Evolutionary conservation across 306 rosid genomes (phyloP), one percentile per base, ranked within the genome.

Genomic region (Fagus sylvatica): DNA sequence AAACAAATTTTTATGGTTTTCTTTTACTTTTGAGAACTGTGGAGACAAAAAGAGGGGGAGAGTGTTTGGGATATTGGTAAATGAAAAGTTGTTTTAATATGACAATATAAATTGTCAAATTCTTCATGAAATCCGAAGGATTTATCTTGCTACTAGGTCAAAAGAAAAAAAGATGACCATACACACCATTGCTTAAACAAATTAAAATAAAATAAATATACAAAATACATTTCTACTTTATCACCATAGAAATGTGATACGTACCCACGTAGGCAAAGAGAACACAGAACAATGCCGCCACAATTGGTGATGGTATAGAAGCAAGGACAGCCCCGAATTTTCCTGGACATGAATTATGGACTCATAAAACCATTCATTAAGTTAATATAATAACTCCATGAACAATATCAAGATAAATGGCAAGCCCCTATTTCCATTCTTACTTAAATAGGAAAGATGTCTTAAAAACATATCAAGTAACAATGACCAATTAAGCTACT

Each of bases 251-350:
- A 49, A 39, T 54, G 51, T 79, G 53, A 71, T 6, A 76, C 97
- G 3, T 82, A 95, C 98, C 97, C 13, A 95, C 91, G 71, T 84
- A 95, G 73, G 92, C 97, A 71, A 84, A 92, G 72, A 92, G 97
- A 67, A 95, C 86, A 5, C 98, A 95, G 74, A 90, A 89, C 72
- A 95, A 61, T 37, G 97, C 98, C 43, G 97, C 97, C 71, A 88
- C 32, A 77, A 95, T 88, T 56, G 98, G 90, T 60, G 88, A 55
- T 69, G 98, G 98, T 69, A 95, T 85, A 28, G 98, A 89, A 49
- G 98, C 98, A 75, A 94, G 85, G 81, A 94, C 85, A 53, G 97
- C 98, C 54, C 97, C 98, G 73, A 92, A 92, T 84, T 92, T 95
- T 53, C 97, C 98, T 95, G 93, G 54, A 51, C 77, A 85, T 54